Base-by-base conservation (phyloP, 495 filamentous ascomycete genomes). In the Gamarada debralockiae region DNA sequence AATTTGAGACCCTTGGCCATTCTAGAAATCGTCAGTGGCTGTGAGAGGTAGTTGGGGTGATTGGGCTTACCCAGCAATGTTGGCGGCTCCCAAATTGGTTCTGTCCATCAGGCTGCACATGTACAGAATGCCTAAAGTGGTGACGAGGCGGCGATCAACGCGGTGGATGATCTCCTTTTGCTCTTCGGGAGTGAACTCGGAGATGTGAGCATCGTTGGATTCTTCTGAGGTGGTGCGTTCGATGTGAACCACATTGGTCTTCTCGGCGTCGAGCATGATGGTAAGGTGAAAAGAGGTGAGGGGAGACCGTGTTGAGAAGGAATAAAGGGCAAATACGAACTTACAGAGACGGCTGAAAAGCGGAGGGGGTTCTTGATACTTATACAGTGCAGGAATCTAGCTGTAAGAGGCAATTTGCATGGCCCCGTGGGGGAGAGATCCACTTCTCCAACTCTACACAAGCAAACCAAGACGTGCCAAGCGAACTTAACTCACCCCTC, bases 101-200 rank as follows among this genome's bases (percentile, higher is more conserved):
- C 85, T 70, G 64, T 88, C 85, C 80, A 89, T 85, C 52, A 88
- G 63, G 33, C 72, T 78, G 51, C 84, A 71, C 59, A 80, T 84
- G 66, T 88, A 87, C 59, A 86, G 73, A 57, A 81, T 61, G 3
- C 85, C 85, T 3, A 81, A 71, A 22, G 81, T 86, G 0, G 77
- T 65, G 27, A 88, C 82, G 7, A 89, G 70, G 0, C 85, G 79
- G 23, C 73, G 57, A 58, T 89, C 85, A 59, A 88, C 67, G 6
- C 78, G 76, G 20, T 72, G 72, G 45, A 86, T 82, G 60, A 89
- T 74, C 20, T 36, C 50, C 51, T 62, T 67, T 51, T 72, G 60
- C 57, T 75, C 66, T 23, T 62, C 55, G 6, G 54, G 57, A 3
- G 67, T 63, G 63, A 70, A 70, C 55, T 29, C 39, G 5, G 47